Evolutionary conservation across 108 stramenopile genomes (phyloP), one percentile per base, ranked within the genome.

Genomic region (Cyclotella sp.): DNA sequence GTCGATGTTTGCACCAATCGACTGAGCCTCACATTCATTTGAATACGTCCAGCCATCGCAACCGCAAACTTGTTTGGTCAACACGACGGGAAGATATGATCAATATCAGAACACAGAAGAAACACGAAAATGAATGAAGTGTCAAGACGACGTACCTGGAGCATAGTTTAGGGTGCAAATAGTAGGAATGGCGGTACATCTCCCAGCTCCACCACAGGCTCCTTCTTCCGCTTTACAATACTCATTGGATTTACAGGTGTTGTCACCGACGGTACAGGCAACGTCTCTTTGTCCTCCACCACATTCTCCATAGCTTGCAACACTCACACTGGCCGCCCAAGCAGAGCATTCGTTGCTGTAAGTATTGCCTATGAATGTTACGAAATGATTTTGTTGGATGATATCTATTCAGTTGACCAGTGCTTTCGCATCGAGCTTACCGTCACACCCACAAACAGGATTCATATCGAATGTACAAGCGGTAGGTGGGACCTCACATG

Each of bases 361-460:
- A 26, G 63, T 64, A 5, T 61, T 61, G 30, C 29, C 60, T 61
- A 39, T 29, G 18, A 30, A 12, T 30, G 12, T 3, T 10, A 49
- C 15, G 47, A 49, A 49, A 49, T 3, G 15, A 9, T 3, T 3
- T 49, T 1, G 9, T 1, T 49, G 3, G 6, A 49, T 49, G 47
- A n/a, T 49, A 7, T n/a, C n/a, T 49, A 49, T 49, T 3, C 18
- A 49, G 1, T 49, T 34, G 4, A 34, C 34, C 47, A 3, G 18
- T 49, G 47, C 9, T 49, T 49, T n/a, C 9, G 47, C 47, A 49
- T 49, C n/a, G 9, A 21, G 34, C 45, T 64, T 46, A 47, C 63
- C 63, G 21, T 64, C 63, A 46, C 63, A 64, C 2, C 63, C 63
- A 45, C 63, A 64, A 1, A 64, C 63, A 44, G 63, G 63, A 43